Evolutionary conservation across 2,329 filamentous ascomycete genomes (phyloP).

Genomic region (Knufia fluminis): DNA sequence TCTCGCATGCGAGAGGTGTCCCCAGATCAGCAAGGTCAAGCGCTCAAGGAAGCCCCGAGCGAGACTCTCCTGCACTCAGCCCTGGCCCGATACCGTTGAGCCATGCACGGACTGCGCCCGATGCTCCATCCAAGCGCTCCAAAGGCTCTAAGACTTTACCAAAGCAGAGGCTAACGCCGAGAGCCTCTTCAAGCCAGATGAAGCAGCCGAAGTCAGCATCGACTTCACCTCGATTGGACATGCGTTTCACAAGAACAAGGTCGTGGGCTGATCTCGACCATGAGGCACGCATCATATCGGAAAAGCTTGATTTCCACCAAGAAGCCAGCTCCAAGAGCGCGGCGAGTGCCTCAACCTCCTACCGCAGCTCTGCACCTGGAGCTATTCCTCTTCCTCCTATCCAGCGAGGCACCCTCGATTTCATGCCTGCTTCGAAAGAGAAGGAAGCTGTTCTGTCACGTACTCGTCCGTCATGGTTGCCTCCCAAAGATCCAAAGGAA

Average conservation of each 20-base stretch:
- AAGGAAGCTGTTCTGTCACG: slow-evolving; percentile 56
- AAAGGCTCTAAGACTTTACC: slow-evolving; percentile 23
- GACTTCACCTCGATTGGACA: slow-evolving; percentile 21
- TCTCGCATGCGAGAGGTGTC: slow-evolving; percentile 30
- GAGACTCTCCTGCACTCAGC: slow-evolving; percentile 18
- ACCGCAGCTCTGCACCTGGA: slow-evolving; percentile 29
- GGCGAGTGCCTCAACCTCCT: slow-evolving; percentile 33
- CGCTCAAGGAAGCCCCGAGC: slow-evolving; percentile 34
- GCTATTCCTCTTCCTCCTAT: slow-evolving; percentile 48
- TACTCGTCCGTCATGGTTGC: slow-evolving; percentile 60
- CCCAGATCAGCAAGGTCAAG: slow-evolving; percentile 26
- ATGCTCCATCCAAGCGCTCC: slow-evolving; percentile 22
- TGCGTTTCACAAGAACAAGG: slow-evolving; percentile 38
- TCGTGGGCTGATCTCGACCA: slow-evolving; percentile 53
- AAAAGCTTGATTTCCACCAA: slow-evolving; percentile 50
- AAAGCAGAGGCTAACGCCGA: slow-evolving; percentile 8
- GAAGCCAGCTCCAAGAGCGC: slow-evolving; percentile 33
- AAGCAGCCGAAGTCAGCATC: slow-evolving; percentile 15
- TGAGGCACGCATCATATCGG: slow-evolving; percentile 51
- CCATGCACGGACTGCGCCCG: slow-evolving; percentile 29
- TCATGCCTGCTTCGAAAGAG: slow-evolving; percentile 57
- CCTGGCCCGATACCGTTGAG: slow-evolving; percentile 35
- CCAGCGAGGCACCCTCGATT: slow-evolving; percentile 55
- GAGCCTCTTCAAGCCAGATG: slow-evolving; percentile 14
- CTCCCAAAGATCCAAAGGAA: slow-evolving; percentile 70